Conservation (phyloP, 768 basidiomycete genomes). For the Suillus subluteus region DNA sequence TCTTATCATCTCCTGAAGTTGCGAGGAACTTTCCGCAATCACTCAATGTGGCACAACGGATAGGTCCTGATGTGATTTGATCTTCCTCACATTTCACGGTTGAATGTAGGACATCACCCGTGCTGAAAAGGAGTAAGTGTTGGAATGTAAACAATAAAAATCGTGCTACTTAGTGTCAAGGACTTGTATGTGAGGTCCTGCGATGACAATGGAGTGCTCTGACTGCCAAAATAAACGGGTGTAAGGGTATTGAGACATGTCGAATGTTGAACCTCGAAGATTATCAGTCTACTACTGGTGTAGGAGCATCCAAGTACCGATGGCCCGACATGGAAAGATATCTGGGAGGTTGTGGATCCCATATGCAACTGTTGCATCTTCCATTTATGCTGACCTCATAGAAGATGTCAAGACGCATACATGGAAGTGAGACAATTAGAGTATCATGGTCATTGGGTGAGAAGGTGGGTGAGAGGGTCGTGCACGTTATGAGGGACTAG, state of each 20-base stretch:
- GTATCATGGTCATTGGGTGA: too few species aligned
- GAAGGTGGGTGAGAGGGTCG: too few species aligned
- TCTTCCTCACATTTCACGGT: slow-evolving; percentile 39
- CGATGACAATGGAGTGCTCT: slow-evolving; percentile 44
- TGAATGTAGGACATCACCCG: slow-evolving; percentile 53
- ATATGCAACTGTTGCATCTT: too few species aligned
- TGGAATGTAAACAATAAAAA: slow-evolving; percentile 6
- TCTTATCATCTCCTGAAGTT: slow-evolving; percentile 80
- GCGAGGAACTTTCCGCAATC: slow-evolving; percentile 49
- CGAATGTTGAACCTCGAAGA: background rate
- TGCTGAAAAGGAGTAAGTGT: too few species aligned
- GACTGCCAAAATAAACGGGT: slow-evolving; percentile 47
- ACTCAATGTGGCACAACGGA: slow-evolving; percentile 63
- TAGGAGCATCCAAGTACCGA: slow-evolving; percentile 1
- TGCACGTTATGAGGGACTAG: too few species aligned
- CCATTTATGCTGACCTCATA: too few species aligned
- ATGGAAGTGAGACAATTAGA: too few species aligned
- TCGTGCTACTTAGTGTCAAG: slow-evolving; percentile 54
- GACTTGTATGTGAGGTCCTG: slow-evolving; percentile 67
- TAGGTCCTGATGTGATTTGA: slow-evolving; percentile 50
- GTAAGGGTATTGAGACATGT: slow-evolving; percentile 52
- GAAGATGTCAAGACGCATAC: too few species aligned
- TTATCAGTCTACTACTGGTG: too few species aligned
- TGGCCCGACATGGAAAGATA: background rate
- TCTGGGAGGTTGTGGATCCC: too few species aligned